Evolutionary conservation across 2,329 filamentous ascomycete species (phyloP).

Genomic region (Coniochaeta sp.): DNA sequence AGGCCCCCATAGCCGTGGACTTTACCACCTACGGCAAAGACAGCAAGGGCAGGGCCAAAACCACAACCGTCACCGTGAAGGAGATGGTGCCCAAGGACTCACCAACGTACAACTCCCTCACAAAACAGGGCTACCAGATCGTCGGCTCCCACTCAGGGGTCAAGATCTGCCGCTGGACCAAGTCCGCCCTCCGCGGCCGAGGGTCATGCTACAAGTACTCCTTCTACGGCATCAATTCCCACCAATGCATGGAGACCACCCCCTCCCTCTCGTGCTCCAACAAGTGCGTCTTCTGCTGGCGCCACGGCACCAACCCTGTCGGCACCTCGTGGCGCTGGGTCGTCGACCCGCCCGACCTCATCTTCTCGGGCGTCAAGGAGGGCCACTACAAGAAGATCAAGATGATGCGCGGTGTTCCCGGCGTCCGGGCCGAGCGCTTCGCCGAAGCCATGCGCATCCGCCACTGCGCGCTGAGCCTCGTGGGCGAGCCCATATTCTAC

Average conservation of each 20-base stretch:
- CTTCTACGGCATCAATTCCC: slow-evolving; percentile 93
- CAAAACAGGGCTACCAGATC: slow-evolving; percentile 94
- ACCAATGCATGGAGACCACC: slow-evolving; percentile 97
- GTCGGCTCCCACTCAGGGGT: slow-evolving; percentile 93
- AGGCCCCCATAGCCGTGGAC: slow-evolving; percentile 66
- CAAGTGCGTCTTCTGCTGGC: slow-evolving; percentile 99
- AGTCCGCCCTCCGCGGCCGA: slow-evolving; percentile 85
- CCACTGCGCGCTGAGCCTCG: slow-evolving; percentile 85
- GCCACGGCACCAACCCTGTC: slow-evolving; percentile 94
- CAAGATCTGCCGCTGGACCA: slow-evolving; percentile 98
- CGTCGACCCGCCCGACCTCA: slow-evolving; percentile 81
- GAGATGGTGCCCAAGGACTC: slow-evolving; percentile 93
- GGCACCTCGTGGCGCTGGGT: slow-evolving; percentile 97
- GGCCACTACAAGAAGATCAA: slow-evolving; percentile 97
- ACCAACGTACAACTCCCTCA: slow-evolving; percentile 80
- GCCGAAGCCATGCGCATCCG: slow-evolving; percentile 87
- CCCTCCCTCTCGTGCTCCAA: slow-evolving; percentile 94
- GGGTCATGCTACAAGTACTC: slow-evolving; percentile 97
- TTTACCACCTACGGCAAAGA: slow-evolving; percentile 66
- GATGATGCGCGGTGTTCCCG: slow-evolving; percentile 89
- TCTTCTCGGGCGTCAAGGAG: slow-evolving; percentile 84
- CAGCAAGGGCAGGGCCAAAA: slow-evolving; percentile 36
- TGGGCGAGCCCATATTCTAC: slow-evolving; percentile 98
- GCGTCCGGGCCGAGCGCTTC: slow-evolving; percentile 85
- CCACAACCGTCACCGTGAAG: slow-evolving; percentile 48